Evolutionary conservation across 1,284 basidiomycete genomes (phyloP), one percentile per base, ranked within the genome.

Genomic region (Anthracocystis walkeri): DNA sequence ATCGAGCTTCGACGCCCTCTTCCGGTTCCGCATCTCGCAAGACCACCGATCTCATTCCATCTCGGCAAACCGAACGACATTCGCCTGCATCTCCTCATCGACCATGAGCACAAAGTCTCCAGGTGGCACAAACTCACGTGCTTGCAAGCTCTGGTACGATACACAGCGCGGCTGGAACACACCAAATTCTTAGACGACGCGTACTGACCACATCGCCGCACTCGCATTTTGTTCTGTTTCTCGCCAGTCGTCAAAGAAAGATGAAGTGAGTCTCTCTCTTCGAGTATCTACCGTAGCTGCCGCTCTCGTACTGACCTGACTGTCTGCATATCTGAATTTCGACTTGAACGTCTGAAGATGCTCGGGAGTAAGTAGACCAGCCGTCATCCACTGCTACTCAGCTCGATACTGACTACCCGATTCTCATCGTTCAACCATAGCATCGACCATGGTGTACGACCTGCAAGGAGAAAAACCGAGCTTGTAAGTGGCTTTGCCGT

Each of bases 401-500:
- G 11, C 18, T 31, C 31, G 11, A n/a, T 44, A n/a, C 31, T 53
- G 20, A 38, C 46, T 14, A 11, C 4, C 7, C 25, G 7, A 27
- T 16, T 20, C 11, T 10, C 18, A 12, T 20, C 18, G 4, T 14
- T 29, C 1, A 3, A 4, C n/a, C 42, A 7, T 40, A 69, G 69
- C 48, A 59, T 6, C 49, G 35, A 18, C 74, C 74, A 11, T 69
- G 62, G 69, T 77, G 74, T 44, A 53, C 38, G n/a, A 58, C 58
- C 6, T 76, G 74, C 57, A 58, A 58, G 20, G 65, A 72, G n/a
- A 55, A 40, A 18, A 53, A 61, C 21, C 38, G 40, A 44, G 58
- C 49, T 12, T 72, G 69, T 75, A 35, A 56, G 73, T 59, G 46
- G 7, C 7, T 27, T 14, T 21, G 25, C 12, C 4, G 20, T 6